Evolutionary conservation across 2,329 filamentous ascomycete species (phyloP).

Genomic region (Orbilia blumenaviensis): DNA sequence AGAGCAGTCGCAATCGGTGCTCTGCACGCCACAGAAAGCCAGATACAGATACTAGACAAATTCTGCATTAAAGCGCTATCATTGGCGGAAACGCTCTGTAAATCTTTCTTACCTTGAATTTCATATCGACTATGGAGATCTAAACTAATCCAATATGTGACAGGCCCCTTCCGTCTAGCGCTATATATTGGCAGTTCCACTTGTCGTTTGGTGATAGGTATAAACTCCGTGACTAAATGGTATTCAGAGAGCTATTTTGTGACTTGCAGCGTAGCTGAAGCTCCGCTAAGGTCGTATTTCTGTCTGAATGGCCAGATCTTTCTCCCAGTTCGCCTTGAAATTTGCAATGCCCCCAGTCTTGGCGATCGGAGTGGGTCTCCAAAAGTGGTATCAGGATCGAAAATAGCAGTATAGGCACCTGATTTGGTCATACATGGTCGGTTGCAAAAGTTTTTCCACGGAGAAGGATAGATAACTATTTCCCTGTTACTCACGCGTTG

Average conservation of each 20-base stretch:
- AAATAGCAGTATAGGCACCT: neutral
- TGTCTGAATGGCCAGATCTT: conserved; percentile 7
- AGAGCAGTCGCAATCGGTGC: neutral
- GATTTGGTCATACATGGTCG: neutral
- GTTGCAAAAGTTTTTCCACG: neutral
- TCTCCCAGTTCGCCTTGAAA: neutral
- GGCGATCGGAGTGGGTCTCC: conserved; percentile 12
- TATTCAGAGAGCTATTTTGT: neutral
- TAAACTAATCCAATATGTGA: neutral
- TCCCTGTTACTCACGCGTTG: too few relatives aligned
- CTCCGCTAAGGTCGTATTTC: neutral
- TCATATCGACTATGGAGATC: neutral
- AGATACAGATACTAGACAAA: neutral
- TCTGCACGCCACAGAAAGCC: conserved; percentile 22
- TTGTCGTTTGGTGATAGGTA: neutral
- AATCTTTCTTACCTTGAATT: neutral
- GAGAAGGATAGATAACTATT: neutral
- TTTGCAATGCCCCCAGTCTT: neutral
- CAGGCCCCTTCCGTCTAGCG: neutral
- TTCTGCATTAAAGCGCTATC: neutral
- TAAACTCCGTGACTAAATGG: too few relatives aligned
- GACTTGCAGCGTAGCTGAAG: neutral
- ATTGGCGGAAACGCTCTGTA: neutral
- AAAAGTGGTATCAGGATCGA: neutral
- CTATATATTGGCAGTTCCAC: neutral